phyloP scores from a whole-genome alignment of 2,329 filamentous ascomycete genomes.

The Fusarium globosum region DNA sequence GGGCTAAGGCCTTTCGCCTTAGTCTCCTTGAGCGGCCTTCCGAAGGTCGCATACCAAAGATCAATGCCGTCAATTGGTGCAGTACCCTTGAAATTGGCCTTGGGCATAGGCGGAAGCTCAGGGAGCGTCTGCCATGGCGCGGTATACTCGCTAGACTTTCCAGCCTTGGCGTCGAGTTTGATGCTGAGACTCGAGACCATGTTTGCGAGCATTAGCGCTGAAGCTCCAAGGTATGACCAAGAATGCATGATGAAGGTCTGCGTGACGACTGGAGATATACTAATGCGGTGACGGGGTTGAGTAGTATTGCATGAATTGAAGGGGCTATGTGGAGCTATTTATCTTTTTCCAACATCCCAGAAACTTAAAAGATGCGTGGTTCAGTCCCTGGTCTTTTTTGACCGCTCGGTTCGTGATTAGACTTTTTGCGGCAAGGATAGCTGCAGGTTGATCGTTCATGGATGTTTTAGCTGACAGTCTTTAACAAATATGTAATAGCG shows the following conservation, averaged over 20 bases:
- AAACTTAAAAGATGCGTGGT: neutral
- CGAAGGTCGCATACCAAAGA: neutral
- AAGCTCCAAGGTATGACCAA: neutral
- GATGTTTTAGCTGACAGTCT: neutral
- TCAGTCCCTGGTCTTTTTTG: neutral
- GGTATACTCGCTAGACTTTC: neutral
- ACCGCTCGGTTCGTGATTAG: neutral
- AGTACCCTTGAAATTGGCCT: neutral
- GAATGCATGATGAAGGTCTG: neutral
- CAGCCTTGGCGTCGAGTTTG: neutral
- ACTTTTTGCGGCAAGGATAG: neutral
- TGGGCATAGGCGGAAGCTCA: neutral
- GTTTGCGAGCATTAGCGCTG: neutral
- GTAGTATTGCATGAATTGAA: neutral
- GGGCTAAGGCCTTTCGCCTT: neutral
- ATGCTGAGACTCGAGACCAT: neutral
- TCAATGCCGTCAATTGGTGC: neutral
- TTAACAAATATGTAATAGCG: neutral
- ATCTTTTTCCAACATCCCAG: neutral
- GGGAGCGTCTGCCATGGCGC: conserved; percentile 1
- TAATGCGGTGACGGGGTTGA: neutral
- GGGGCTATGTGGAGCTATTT: neutral
- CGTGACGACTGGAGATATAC: fast-evolving
- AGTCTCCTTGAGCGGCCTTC: neutral
- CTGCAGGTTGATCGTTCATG: neutral